Evolutionary conservation across 108 stramenopile genomes (phyloP).

Genomic region (Cyclostephanos tholiformis): DNA sequence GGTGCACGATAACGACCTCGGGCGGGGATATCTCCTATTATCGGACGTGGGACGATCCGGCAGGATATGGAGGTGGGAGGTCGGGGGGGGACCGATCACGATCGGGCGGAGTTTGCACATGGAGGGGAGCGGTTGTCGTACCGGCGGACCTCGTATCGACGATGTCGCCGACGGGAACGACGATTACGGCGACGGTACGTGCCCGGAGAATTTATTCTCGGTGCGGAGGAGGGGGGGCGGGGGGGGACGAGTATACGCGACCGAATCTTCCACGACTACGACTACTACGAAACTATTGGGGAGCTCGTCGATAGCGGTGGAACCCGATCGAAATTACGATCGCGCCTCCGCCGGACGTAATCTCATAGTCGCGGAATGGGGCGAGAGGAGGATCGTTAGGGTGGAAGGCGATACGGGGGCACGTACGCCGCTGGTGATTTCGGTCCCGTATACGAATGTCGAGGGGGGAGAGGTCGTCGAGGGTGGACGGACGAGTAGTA

Average conservation of each 20-base stretch:
- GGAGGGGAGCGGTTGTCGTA: conserved; percentile 72
- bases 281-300: conserved; percentile 33
- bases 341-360: conserved; percentile 32
- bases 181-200: conserved; percentile 14
- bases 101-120: conserved; percentile 76
- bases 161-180: neutral
- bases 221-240: neutral
- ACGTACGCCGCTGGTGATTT: conserved; percentile 66
- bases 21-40: conserved; percentile 69
- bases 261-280: neutral
- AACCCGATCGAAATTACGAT: conserved; percentile 30
- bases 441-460: conserved; percentile 26
- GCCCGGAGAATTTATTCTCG: conserved; percentile 42
- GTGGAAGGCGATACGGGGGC: conserved; percentile 73
- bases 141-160: conserved; percentile 28
- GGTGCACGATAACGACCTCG: conserved; percentile 74
- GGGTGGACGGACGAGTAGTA: neutral
- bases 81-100: conserved; percentile 78
- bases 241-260: neutral
- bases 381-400: conserved; percentile 73
- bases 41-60: conserved; percentile 50
- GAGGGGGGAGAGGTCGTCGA: neutral
- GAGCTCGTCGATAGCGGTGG: conserved; percentile 64
- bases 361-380: conserved; percentile 72
- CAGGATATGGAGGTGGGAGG: conserved; percentile 81